Evolutionary conservation across 2,329 filamentous ascomycete species (phyloP), one percentile per base, ranked within the genome.

Genomic region (Trichophyton schoenleinii): DNA sequence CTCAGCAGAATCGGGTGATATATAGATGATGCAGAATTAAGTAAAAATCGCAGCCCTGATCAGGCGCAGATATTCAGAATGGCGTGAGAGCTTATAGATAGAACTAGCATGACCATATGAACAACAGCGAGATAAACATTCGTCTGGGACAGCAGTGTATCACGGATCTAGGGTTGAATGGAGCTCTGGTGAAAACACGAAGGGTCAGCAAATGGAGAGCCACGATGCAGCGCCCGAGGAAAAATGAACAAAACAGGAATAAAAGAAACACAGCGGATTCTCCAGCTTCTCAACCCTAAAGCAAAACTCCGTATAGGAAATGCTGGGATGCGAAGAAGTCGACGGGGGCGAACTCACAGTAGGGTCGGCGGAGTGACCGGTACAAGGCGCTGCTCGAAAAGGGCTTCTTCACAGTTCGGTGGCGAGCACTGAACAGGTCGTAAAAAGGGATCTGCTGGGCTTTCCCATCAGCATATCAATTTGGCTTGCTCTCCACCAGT

Each of bases 41-140:
- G 42, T 59, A 20, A 25, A 38, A 38, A 58, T 52, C 48, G 61
- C 60, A 53, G 53, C 46, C 58, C 42, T 38, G 31, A 44, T 28
- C 18, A 31, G 28, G 53, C 36, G 28, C 53, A 31, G 11, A 2
- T 49, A 49, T 5, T 44, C 46, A 4, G 20, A 25, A 49, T 31
- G 46, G 22, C 2, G 20, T 49, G 11, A 28, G 46, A 31, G 20
- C 9, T 34, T 28, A 55, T 36, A 34, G 28, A 22, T 58, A 42
- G 31, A 58, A 25, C n/a, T 20, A 22, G 57, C 41, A 58, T 42
- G 41, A 58, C 57, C 36, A 44, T 44, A 44, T 9, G 31, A 20
- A 15, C 11, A 57, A n/a, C 31, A 25, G 31, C 3, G 18, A 9
- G 28, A 7, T 38, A 13, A 28, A 49, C 11, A 49, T 49, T 49